Conservation (phyloP, 2,329 filamentous ascomycete species). For the Fusarium longipes region DNA sequence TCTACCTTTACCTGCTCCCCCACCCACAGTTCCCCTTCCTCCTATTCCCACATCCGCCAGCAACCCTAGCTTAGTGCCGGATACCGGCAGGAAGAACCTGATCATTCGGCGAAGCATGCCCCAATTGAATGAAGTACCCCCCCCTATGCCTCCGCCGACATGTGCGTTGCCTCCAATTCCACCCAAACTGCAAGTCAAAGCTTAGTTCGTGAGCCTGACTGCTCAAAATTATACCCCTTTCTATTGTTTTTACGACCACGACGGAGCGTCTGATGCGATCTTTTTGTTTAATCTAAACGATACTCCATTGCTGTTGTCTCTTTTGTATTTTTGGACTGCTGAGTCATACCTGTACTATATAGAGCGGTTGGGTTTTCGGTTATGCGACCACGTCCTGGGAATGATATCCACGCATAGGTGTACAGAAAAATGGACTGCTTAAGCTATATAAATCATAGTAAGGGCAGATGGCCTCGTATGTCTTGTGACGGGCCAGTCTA, state of each 20-base stretch:
- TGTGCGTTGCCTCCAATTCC: constrained; percentile 67
- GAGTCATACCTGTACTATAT: constrained; percentile 34
- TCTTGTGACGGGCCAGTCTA: constrained; percentile 2
- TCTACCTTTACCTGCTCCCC: constrained; percentile 45
- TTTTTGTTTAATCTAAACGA: constrained; percentile 27
- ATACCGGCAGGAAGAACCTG: constrained; percentile 40
- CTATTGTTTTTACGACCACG: constrained; percentile 29
- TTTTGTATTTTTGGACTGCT: constrained; percentile 8
- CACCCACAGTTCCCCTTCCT: constrained; percentile 48
- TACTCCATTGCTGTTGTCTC: constrained; percentile 24
- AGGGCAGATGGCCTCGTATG: not conserved
- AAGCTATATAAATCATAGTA: not conserved
- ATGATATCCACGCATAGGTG: constrained; percentile 43
- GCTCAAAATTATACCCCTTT: constrained; percentile 18
- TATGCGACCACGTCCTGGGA: constrained; percentile 35
- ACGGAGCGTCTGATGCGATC: constrained; percentile 30
- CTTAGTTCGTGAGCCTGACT: constrained; percentile 26
- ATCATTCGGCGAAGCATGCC: constrained; percentile 62
- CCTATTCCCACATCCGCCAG: constrained; percentile 47
- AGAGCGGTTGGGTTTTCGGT: constrained; percentile 32
- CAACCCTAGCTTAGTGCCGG: constrained; percentile 37
- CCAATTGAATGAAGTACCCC: constrained; percentile 62
- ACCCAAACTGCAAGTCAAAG: constrained; percentile 36
- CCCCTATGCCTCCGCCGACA: constrained; percentile 65
- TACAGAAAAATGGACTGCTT: constrained; percentile 19